These are phyloP conservation scores for Pseudogymnoascus destructans DNA, from an alignment of 2,329 filamentous ascomycete species.

Conservation along the genomic window DNA sequence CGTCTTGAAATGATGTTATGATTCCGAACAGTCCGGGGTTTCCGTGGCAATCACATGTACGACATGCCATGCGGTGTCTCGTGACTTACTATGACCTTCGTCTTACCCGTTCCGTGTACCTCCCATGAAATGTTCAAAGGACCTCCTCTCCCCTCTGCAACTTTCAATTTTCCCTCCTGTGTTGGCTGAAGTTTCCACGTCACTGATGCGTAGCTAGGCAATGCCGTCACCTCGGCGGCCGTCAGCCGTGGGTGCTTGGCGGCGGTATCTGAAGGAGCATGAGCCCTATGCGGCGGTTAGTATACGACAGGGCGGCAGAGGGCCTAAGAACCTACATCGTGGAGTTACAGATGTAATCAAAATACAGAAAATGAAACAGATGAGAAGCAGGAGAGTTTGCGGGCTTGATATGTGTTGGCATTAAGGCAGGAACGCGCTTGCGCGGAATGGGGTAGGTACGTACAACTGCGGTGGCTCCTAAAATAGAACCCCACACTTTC, in stretches of 20 bases:
- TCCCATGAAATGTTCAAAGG: conserved; percentile 69
- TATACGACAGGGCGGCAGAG: neutral
- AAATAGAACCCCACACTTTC: neutral
- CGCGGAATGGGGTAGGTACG: neutral
- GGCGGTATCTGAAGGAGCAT: neutral
- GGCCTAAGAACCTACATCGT: neutral
- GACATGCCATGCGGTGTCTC: neutral
- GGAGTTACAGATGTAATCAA: neutral
- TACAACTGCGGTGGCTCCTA: neutral
- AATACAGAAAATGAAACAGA: neutral
- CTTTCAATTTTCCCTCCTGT: conserved; percentile 44
- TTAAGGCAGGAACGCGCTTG: conserved; percentile 1
- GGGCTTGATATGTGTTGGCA: neutral
- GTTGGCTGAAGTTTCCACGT: conserved; percentile 59
- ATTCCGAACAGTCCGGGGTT: neutral
- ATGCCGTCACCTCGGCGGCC: conserved; percentile 44
- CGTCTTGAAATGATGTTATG: neutral
- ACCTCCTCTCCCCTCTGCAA: conserved; percentile 58
- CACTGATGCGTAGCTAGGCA: conserved; percentile 53
- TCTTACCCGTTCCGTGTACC: conserved; percentile 61
- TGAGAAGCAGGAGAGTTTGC: neutral
- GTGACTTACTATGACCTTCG: conserved; percentile 56
- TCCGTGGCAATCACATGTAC: neutral
- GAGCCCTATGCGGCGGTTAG: neutral
- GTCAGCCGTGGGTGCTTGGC: conserved; percentile 25